Conservation (phyloP, 2,329 filamentous ascomycete species). For the Aphanocladium album region DNA sequence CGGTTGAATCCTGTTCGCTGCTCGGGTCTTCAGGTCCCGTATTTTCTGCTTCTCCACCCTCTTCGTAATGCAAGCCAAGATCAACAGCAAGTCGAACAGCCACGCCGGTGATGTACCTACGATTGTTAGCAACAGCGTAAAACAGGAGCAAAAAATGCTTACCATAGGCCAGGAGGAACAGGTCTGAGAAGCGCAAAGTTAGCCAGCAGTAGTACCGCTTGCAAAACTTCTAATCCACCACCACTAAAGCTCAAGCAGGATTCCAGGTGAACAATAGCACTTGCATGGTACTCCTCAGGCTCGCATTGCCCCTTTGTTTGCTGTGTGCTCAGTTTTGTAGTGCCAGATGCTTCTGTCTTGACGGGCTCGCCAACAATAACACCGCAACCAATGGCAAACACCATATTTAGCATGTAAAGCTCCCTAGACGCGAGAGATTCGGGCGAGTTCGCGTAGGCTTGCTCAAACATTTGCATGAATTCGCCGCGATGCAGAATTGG, state of each 20-base stretch:
- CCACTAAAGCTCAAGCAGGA: constrained; percentile 78
- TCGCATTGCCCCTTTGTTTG: constrained; percentile 28
- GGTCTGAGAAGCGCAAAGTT: constrained; percentile 88
- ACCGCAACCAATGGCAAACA: constrained; percentile 91
- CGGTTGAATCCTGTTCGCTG: constrained; percentile 23
- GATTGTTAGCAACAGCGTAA: background rate
- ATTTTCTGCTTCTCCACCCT: constrained; percentile 61
- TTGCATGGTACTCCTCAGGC: constrained; percentile 94
- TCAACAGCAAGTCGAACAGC: constrained; percentile 87
- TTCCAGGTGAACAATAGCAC: constrained; percentile 87
- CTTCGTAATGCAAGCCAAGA: constrained; percentile 87
- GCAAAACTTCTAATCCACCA: constrained; percentile 87
- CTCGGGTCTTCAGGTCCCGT: constrained; percentile 30
- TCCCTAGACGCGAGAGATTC: constrained; percentile 68
- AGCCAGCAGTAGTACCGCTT: constrained; percentile 85
- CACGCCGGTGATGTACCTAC: constrained; percentile 84
- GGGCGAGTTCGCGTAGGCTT: constrained; percentile 66
- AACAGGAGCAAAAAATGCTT: constrained; percentile 20
- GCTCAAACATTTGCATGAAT: constrained; percentile 83
- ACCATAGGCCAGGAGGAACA: constrained; percentile 88
- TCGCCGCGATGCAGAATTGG: constrained; percentile 85
- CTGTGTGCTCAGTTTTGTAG: constrained; percentile 23
- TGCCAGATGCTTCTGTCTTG: constrained; percentile 39
- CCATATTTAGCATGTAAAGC: constrained; percentile 93
- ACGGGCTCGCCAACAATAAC: constrained; percentile 73